phyloP scores from a whole-genome alignment of 2,329 filamentous ascomycete genomes.

The Leptodontidium sp. region DNA sequence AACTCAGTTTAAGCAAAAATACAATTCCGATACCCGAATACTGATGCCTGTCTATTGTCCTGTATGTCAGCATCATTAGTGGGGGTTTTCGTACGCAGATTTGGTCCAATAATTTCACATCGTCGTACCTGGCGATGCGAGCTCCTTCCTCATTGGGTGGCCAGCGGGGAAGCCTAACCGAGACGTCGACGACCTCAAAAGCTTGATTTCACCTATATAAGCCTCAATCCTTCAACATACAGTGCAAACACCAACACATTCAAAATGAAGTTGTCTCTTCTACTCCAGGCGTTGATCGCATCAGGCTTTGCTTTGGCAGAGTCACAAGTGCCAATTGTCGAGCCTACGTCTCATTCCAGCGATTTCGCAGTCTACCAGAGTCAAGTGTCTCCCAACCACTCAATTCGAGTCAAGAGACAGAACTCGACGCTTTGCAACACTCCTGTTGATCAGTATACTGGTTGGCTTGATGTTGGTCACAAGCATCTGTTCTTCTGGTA shows the following conservation, averaged over 20 bases:
- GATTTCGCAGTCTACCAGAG: slow-evolving; percentile 35
- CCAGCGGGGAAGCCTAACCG: slow-evolving; percentile 9
- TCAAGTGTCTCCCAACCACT: slow-evolving; percentile 34
- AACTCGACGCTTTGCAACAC: slow-evolving; percentile 40
- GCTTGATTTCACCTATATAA: slow-evolving; percentile 6
- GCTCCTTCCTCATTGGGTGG: slow-evolving; percentile 20
- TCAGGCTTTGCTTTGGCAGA: slow-evolving; percentile 12
- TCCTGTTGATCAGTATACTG: slow-evolving; percentile 40
- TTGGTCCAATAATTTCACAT: background rate
- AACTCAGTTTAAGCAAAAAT: background rate
- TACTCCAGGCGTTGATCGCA: background rate
- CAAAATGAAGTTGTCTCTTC: slow-evolving; percentile 19
- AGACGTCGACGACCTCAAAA: slow-evolving; percentile 16
- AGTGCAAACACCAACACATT: background rate
- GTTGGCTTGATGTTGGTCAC: slow-evolving; percentile 39
- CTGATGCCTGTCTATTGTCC: background rate
- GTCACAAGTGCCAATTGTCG: slow-evolving; percentile 27
- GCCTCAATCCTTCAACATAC: background rate
- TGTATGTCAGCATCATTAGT: slow-evolving; percentile 1
- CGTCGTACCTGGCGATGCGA: background rate
- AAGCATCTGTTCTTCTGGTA: slow-evolving; percentile 58
- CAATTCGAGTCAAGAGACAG: slow-evolving; percentile 38
- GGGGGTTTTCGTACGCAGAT: background rate
- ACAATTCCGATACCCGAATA: background rate
- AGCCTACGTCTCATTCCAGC: background rate